Conservation (phyloP, 2,329 filamentous ascomycete genomes). For the Lachnellula cervina region DNA sequence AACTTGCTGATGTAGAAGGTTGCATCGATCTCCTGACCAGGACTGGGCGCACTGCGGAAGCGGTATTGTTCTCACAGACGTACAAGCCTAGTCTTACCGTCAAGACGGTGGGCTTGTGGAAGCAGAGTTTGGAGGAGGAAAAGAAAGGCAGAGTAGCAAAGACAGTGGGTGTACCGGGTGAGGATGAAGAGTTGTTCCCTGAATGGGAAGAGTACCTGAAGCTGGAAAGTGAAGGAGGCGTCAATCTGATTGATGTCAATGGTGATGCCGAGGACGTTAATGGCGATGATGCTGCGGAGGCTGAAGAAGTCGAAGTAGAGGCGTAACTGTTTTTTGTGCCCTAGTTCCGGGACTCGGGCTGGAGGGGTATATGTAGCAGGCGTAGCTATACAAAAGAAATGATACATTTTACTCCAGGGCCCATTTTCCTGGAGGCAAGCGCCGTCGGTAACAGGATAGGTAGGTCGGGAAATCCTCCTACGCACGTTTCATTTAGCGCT, state of each 20-base stretch:
- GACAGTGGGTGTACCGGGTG: slow-evolving; percentile 74
- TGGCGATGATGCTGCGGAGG: slow-evolving; percentile 20
- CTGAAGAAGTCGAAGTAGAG: slow-evolving; percentile 19
- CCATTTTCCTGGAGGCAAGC: no score
- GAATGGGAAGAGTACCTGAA: slow-evolving; percentile 91
- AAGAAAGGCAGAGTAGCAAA: slow-evolving; percentile 84
- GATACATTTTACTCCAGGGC: background rate
- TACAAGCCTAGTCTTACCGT: slow-evolving; percentile 80
- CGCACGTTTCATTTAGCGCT: no score
- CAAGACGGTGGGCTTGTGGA: slow-evolving; percentile 71
- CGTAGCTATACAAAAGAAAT: background rate
- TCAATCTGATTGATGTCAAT: slow-evolving; percentile 25
- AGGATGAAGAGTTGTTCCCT: slow-evolving; percentile 85
- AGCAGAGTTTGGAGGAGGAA: slow-evolving; percentile 72
- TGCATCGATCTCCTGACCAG: slow-evolving; percentile 75
- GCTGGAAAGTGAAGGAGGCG: slow-evolving; percentile 65
- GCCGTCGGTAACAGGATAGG: no score
- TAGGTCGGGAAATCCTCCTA: no score
- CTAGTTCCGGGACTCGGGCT: background rate
- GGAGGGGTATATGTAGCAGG: background rate
- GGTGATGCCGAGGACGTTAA: slow-evolving; percentile 13
- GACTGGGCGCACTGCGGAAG: slow-evolving; percentile 77
- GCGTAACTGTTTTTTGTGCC: slow-evolving; percentile 1
- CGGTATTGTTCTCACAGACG: slow-evolving; percentile 88
- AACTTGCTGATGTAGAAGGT: slow-evolving; percentile 73